Conservation (phyloP, 768 basidiomycete genomes). For the Pisolithus microcarpus region DNA sequence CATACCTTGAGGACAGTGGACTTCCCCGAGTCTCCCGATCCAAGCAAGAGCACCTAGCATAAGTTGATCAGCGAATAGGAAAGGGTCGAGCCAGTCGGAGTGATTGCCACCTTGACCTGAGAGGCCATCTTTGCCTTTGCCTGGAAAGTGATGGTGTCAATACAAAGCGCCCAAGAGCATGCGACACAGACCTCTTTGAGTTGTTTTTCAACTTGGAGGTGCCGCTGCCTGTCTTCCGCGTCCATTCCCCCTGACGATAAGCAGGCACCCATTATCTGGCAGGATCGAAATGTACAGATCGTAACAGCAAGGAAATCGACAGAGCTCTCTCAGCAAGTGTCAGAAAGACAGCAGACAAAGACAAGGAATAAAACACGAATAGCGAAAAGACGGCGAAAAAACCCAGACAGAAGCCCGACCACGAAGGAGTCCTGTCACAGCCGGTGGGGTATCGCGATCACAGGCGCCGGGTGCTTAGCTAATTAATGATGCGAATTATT, state of each 20-base stretch:
- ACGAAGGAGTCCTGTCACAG: constrained; percentile 2
- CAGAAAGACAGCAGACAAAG: background rate
- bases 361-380: background rate
- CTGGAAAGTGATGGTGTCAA: constrained; percentile 30
- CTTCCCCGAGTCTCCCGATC: constrained; percentile 92
- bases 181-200: constrained; percentile 57
- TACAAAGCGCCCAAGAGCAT: constrained; percentile 2
- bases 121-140: constrained; percentile 62
- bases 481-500: too few relatives aligned
- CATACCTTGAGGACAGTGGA: constrained; percentile 81
- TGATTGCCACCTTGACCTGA: constrained; percentile 62
- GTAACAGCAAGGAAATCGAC: constrained; percentile 2
- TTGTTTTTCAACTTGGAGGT: constrained; percentile 69
- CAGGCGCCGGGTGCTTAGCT: background rate
- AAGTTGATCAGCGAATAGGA: background rate
- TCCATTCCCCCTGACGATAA: constrained; percentile 51
- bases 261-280: constrained; percentile 63
- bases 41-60: constrained; percentile 72
- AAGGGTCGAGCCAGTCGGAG: background rate
- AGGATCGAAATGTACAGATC: background rate
- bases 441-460: constrained; percentile 3
- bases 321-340: background rate
- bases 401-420: constrained; percentile 1
- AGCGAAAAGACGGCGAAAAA: constrained; percentile 1
- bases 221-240: constrained; percentile 62